Conservation (phyloP, 768 basidiomycete genomes). For the Sutorius australiensis region DNA sequence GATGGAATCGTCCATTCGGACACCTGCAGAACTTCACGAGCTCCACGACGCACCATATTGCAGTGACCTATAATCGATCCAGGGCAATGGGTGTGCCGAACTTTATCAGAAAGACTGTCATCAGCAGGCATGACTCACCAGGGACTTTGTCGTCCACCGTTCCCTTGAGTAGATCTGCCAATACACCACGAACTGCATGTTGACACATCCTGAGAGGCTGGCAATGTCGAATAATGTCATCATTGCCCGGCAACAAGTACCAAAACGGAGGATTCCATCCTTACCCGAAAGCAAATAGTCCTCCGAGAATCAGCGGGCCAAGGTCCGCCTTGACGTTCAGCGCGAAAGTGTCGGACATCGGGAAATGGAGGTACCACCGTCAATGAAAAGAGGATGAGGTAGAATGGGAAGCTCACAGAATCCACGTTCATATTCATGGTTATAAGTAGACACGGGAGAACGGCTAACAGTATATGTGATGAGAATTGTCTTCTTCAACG, state of each 20-base stretch:
- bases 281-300: constrained; percentile 21
- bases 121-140: constrained; percentile 10
- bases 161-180: constrained; percentile 18
- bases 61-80: constrained; percentile 11
- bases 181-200: constrained; percentile 25
- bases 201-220: constrained; percentile 27
- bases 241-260: background rate
- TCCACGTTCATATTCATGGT: background rate
- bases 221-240: background rate
- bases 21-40: background rate
- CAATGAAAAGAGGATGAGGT: background rate
- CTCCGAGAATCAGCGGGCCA: constrained; percentile 22
- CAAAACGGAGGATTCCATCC: background rate
- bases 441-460: constrained; percentile 2
- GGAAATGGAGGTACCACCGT: background rate
- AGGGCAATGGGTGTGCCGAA: background rate
- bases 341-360: background rate
- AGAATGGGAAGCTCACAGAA: background rate
- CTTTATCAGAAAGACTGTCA: background rate
- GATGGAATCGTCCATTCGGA: background rate
- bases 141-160: constrained; percentile 11
- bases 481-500: background rate
- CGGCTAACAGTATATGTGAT: background rate
- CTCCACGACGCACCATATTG: constrained; percentile 15
- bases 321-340: constrained; percentile 6